Evolutionary conservation across 192 early-diverging fungal species (phyloP).

Genomic region (Geosiphon pyriformis): DNA sequence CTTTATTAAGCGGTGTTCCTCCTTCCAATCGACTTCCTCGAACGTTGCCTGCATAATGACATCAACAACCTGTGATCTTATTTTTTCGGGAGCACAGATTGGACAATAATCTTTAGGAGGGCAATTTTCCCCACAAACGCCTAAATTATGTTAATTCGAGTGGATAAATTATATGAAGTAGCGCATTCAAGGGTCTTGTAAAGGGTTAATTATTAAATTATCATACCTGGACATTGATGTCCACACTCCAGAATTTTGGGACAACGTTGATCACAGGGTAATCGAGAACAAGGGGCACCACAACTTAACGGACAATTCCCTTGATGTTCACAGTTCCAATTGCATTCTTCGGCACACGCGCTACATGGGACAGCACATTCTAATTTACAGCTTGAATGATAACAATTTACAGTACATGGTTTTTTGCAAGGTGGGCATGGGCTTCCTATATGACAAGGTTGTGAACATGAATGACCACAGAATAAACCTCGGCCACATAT

Average conservation of each 20-base stretch:
- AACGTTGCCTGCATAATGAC: constrained; percentile 22
- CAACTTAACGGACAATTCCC: constrained; percentile 44
- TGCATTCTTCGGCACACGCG: constrained; percentile 42
- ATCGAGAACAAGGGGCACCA: constrained; percentile 49
- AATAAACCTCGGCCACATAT: constrained; percentile 29
- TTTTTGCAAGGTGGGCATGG: constrained; percentile 35
- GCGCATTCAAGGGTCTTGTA: not conserved
- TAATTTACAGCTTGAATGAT: constrained; percentile 34
- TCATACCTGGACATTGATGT: constrained; percentile 38
- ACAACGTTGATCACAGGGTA: constrained; percentile 55
- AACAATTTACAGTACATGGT: constrained; percentile 36
- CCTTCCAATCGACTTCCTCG: constrained; percentile 33
- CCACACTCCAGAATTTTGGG: constrained; percentile 38
- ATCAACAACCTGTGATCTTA: constrained; percentile 29
- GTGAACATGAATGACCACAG: constrained; percentile 31
- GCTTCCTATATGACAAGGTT: not conserved
- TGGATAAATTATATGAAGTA: not conserved
- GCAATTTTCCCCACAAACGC: constrained; percentile 44
- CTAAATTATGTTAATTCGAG: constrained; percentile 44
- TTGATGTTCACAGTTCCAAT: constrained; percentile 49
- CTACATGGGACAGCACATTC: constrained; percentile 36
- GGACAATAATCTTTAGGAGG: constrained; percentile 28
- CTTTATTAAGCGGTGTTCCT: constrained; percentile 41
- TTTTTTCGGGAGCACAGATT: constrained; percentile 27
- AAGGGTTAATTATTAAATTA: not conserved